Base-by-base conservation (phyloP, 441 rosid genomes). In the Hura crepitans region DNA sequence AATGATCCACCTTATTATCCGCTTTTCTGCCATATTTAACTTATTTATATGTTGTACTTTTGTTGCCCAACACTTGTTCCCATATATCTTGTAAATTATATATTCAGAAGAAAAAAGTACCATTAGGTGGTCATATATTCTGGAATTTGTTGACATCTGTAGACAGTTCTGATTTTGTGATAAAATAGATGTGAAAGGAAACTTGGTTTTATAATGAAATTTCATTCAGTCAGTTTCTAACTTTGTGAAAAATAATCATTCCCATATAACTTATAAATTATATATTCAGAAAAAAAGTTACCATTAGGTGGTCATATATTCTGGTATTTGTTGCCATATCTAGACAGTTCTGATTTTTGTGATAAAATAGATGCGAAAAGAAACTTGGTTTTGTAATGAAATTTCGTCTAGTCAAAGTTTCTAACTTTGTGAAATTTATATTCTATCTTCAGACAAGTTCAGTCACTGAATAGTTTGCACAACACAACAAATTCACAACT, bases 401-500 rank as follows among this genome's bases (percentile, higher is more conserved):
- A 10, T 4, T 13, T 51, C 11, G n/a, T 53, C 62, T 55, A 25
- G 51, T 60, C 60, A 58, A 47, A 62, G 58, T 70, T 57, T 27
- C 53, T 42, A 69, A 69, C 58, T 66, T 71, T 2, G 13, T 72
- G 70, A 67, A 62, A 70, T 73, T 62, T 35, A 68, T 66, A 60
- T 69, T 75, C 23, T 64, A 62, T 78, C 69, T 81, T 86, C 93
- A 92, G 99, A 74, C 81, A 79, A 59, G 65, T 80, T 73, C 95
- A 83, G 70, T 86, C 90, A 64, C 74, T 95, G 80, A 89, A 87
- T 72, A 81, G 86, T 80, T 83, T 95, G 75, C 86, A 85, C 71
- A 89, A 81, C 80, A 88, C 96, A 43, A 84, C 83, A 86, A 81
- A 68, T 75, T 90, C 95, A 62, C 97, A 95, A 75, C 65, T 95